phyloP scores from a whole-genome alignment of 208 protist genomes.

The Leishmania braziliensis region DNA sequence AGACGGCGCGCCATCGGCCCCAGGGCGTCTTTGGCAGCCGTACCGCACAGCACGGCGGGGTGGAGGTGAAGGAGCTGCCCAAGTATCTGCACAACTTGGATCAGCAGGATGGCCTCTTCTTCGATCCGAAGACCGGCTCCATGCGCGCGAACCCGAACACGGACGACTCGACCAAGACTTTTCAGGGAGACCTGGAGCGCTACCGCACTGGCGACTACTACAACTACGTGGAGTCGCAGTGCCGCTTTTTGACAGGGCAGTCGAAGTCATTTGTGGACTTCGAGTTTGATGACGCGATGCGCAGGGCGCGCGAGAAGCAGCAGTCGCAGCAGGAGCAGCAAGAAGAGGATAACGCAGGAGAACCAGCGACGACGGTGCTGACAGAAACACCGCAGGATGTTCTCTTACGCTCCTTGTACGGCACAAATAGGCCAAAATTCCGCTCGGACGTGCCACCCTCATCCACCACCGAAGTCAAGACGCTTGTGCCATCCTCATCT shows the following conservation, averaged over 20 bases:
- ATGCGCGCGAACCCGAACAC: conserved; percentile 90
- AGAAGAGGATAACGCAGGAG: not conserved
- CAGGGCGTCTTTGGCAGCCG: conserved; percentile 54
- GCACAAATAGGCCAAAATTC: conserved; percentile 15
- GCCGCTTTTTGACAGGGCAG: conserved; percentile 80
- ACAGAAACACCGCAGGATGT: conserved; percentile 43
- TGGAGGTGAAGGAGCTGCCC: conserved; percentile 78
- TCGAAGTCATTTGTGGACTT: conserved; percentile 87
- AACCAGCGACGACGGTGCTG: not conserved
- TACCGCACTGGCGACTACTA: conserved; percentile 79
- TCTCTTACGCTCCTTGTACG: conserved; percentile 64
- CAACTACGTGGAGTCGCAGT: conserved; percentile 80
- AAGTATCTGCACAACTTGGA: conserved; percentile 90
- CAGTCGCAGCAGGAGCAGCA: conserved; percentile 1
- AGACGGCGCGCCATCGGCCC: conserved; percentile 6
- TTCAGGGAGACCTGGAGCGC: conserved; percentile 79
- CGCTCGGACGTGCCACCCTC: not conserved
- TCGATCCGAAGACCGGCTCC: conserved; percentile 85
- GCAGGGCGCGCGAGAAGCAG: conserved; percentile 12
- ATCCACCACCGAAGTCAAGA: not conserved
- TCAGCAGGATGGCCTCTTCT: conserved; percentile 58
- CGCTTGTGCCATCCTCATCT: not conserved
- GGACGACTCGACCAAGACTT: conserved; percentile 55
- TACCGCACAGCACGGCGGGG: conserved; percentile 72
- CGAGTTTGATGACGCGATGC: conserved; percentile 66